These are phyloP conservation scores for Xylariaceae sp. DNA, from an alignment of 2,329 filamentous ascomycete genomes.

Conservation along the genomic window DNA sequence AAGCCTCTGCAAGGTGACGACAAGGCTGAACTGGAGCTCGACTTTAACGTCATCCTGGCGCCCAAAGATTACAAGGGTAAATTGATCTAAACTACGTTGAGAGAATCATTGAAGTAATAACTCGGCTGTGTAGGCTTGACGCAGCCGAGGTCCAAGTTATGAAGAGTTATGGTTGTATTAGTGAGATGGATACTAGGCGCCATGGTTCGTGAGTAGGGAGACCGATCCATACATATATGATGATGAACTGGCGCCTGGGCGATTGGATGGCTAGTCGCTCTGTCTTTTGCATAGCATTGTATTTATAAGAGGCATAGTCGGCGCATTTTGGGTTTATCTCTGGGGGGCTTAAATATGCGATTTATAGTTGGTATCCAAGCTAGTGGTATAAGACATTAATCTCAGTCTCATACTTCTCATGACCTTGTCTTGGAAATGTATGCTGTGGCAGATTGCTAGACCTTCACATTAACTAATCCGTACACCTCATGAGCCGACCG, in stretches of 20 bases:
- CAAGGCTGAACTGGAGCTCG: constrained; percentile 41
- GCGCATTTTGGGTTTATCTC: neutral
- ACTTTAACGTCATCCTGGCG: constrained; percentile 50
- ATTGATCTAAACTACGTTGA: constrained; percentile 28
- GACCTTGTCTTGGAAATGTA: neutral
- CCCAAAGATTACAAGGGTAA: constrained; percentile 55
- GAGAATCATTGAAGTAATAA: constrained; percentile 9
- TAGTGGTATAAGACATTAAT: too few relatives aligned
- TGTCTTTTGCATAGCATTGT: constrained; percentile 1
- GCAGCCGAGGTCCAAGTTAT: constrained; percentile 17
- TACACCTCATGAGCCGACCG: too few relatives aligned
- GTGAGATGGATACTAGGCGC: too few relatives aligned
- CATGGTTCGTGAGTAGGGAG: too few relatives aligned
- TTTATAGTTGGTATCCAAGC: neutral
- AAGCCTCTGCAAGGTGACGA: constrained; percentile 48
- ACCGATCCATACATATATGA: too few relatives aligned
- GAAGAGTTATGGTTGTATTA: neutral
- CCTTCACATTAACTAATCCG: too few relatives aligned
- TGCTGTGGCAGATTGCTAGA: too few relatives aligned
- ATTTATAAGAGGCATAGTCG: constrained; percentile 17
- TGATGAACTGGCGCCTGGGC: too few relatives aligned
- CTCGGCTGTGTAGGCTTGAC: constrained; percentile 17
- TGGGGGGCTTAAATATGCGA: neutral
- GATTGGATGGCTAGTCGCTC: too few relatives aligned
- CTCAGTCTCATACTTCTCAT: neutral